These are phyloP conservation scores for Musa troglodytarum DNA, from an alignment of 176 grass and related monocot genomes.

Conservation along the genomic window DNA sequence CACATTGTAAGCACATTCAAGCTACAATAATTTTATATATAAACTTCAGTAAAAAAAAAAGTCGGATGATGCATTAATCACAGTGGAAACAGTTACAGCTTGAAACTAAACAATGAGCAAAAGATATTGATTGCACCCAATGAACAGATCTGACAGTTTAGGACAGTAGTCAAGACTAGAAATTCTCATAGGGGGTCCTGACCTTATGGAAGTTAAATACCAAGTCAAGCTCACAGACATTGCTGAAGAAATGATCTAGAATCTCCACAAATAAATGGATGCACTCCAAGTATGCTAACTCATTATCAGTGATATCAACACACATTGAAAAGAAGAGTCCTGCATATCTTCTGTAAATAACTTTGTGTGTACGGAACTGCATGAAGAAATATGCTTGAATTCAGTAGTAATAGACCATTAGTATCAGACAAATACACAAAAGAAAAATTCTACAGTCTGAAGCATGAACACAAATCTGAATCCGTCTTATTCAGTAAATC, in stretches of 20 bases:
- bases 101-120: not conserved
- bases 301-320: constrained; percentile 97
- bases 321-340: constrained; percentile 97
- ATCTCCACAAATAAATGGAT: constrained; percentile 99
- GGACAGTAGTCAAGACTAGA: not conserved
- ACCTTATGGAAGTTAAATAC: constrained; percentile 99
- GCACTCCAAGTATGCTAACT: constrained; percentile 92
- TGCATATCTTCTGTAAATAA: constrained; percentile 99
- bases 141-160: not conserved
- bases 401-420: not conserved
- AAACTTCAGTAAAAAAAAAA: too few species aligned
- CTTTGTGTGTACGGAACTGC: constrained; percentile 84
- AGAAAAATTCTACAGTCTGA: too few species aligned
- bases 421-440: too few species aligned
- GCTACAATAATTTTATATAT: too few species aligned
- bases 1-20: too few species aligned
- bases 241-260: constrained; percentile 99
- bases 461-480: too few species aligned
- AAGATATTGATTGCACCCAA: not conserved
- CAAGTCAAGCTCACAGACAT: constrained; percentile 96
- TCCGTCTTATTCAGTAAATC: too few species aligned
- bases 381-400: constrained; percentile 11
- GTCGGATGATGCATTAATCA: too few species aligned
- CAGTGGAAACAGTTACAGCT: too few species aligned
- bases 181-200: not conserved